Evolutionary conservation across 306 rosid genomes (phyloP), one percentile per base, ranked within the genome.

Genomic region (Morella rubra): DNA sequence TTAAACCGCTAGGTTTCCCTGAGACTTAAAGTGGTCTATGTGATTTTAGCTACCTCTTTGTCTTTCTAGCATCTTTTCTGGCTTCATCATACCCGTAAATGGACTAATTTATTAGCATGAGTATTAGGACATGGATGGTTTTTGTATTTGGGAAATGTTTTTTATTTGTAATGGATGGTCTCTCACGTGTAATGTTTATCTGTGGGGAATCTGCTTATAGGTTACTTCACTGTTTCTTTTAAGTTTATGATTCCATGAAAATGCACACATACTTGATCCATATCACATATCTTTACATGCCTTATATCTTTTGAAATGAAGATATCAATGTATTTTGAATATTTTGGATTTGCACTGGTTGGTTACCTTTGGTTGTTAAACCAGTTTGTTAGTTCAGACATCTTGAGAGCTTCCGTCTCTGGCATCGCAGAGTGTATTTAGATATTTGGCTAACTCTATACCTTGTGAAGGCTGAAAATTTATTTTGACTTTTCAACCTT

Each of bases 401-500:
- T 42, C 47, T 41, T n/a, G 50, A 66, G 18, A 66, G 8, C 3
- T 66, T 65, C 42, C 12, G 8, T 42, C 32, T 42, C 15, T 66
- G 27, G 37, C 37, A 32, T 32, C 37, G 2, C 37, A 32, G 22
- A 37, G 49, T 66, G 15, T 7, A 42, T 18, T 42, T 65, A 9
- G 20, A 65, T 18, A 9, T 66, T 42, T 42, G 24, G 10, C 22
- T 64, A 41, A 41, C 50, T 32, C 37, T 24, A 66, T 66, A n/a
- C 50, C 5, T 18, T 66, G 3, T 56, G 20, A 51, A 41, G 46
- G 7, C 14, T 73, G 80, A 69, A 55, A 78, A 70, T 82, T 76
- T 67, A 76, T 20, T 58, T 78, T 51, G 41, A 75, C 76, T 76
- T 44, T 72, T 78, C 69, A 53, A 70, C 54, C 55, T 80, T 80